These are phyloP conservation scores for Dictyostelium brefeldianum DNA, from an alignment of 78 protist species.

Conservation along the genomic window DNA sequence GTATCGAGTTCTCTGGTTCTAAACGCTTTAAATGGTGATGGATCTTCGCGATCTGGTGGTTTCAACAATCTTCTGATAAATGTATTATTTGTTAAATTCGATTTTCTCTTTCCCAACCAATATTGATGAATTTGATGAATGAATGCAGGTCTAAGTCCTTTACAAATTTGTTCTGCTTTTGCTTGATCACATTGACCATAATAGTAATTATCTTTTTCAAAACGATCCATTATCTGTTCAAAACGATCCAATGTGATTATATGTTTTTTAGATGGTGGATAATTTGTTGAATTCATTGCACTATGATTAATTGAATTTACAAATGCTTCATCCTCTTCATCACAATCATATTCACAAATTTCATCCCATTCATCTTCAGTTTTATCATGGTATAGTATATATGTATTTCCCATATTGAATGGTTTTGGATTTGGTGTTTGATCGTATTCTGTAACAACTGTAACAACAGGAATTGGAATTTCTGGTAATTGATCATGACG, in stretches of 20 bases:
- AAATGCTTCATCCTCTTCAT: slow-evolving; percentile 48
- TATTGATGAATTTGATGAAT: slow-evolving; percentile 3
- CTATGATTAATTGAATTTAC: slow-evolving; percentile 13
- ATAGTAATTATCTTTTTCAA: slow-evolving; percentile 55
- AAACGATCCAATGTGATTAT: slow-evolving; percentile 10
- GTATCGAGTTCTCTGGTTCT: slow-evolving; percentile 50
- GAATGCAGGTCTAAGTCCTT: slow-evolving; percentile 43
- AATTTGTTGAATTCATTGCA: background rate
- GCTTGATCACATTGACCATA: slow-evolving; percentile 45
- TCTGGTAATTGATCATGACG: slow-evolving; percentile 48
- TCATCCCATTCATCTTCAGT: slow-evolving; percentile 56
- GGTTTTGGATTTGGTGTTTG: slow-evolving; percentile 39
- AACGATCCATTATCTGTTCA: slow-evolving; percentile 45
- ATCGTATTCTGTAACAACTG: slow-evolving; percentile 52
- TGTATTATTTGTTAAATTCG: background rate
- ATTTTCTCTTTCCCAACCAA: slow-evolving; percentile 61
- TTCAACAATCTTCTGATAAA: slow-evolving; percentile 27
- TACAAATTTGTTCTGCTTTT: slow-evolving; percentile 49
- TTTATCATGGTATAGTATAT: slow-evolving; percentile 16
- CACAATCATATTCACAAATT: slow-evolving; percentile 39
- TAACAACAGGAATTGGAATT: slow-evolving; percentile 71
- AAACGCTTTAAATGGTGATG: slow-evolving; percentile 80
- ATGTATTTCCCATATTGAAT: slow-evolving; percentile 2
- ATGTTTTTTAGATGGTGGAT: slow-evolving; percentile 18
- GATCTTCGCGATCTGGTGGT: slow-evolving; percentile 82